Evolutionary conservation across 129 eudicot genomes (phyloP).

Genomic region (Lactuca sativa): DNA sequence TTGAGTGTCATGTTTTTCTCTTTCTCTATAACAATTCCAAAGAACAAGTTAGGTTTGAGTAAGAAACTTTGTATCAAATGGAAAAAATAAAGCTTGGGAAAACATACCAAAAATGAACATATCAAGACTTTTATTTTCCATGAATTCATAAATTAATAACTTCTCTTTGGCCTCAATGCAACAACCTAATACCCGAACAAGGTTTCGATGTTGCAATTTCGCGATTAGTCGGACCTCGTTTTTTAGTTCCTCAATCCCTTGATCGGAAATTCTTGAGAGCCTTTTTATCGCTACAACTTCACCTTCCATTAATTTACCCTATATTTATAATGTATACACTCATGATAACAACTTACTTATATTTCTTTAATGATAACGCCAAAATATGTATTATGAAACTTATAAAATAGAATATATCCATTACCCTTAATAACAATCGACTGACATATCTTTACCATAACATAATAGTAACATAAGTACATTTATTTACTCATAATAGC

Average conservation of each 20-base stretch:
- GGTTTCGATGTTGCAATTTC: constrained; percentile 61
- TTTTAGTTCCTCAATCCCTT: constrained; percentile 65
- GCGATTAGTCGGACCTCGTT: constrained; percentile 64
- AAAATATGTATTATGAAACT: neutral
- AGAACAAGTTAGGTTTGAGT: neutral
- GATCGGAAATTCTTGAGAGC: constrained; percentile 56
- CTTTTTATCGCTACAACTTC: constrained; percentile 65
- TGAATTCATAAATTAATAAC: constrained; percentile 57
- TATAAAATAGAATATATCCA: too few species aligned
- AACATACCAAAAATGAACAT: constrained; percentile 16
- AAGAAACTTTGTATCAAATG: neutral
- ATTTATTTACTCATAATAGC: neutral
- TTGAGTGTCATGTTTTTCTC: constrained; percentile 5
- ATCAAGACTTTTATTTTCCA: constrained; percentile 62
- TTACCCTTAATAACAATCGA: neutral
- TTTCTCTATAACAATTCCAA: constrained; percentile 9
- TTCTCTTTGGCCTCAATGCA: constrained; percentile 66
- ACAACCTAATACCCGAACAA: constrained; percentile 62
- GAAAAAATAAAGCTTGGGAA: too few species aligned
- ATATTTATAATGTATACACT: neutral
- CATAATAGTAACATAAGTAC: neutral
- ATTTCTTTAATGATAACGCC: neutral
- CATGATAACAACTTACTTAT: neutral
- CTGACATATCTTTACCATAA: neutral
- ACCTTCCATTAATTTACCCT: constrained; percentile 60